phyloP scores from a whole-genome alignment of 257 asterid genomes.

The Echium plantagineum region DNA sequence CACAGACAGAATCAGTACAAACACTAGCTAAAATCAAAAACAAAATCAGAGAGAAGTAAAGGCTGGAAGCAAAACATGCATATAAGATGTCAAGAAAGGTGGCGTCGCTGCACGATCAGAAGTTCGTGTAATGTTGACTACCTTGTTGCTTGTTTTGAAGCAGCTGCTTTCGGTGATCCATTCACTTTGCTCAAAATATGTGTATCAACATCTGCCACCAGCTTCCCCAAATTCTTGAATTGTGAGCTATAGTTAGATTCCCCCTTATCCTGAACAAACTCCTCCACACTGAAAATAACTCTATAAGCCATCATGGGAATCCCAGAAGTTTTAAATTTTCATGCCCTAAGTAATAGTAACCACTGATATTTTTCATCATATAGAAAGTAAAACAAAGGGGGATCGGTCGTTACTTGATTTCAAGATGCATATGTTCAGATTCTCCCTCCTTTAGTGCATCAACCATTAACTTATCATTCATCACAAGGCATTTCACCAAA shows the following conservation, averaged over 20 bases:
- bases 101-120: background rate
- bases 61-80: too few species aligned
- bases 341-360: background rate
- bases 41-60: background rate
- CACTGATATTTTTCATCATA: background rate
- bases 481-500: constrained; percentile 51
- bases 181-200: constrained; percentile 28
- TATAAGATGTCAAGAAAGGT: too few species aligned
- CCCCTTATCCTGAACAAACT: constrained; percentile 32
- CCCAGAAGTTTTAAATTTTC: background rate
- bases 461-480: constrained; percentile 55
- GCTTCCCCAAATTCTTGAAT: constrained; percentile 60
- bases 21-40: background rate
- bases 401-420: constrained; percentile 33
- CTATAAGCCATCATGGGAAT: background rate
- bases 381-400: background rate
- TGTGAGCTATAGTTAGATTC: constrained; percentile 39
- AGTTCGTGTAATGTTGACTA: background rate
- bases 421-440: constrained; percentile 45
- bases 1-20: background rate
- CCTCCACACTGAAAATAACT: constrained; percentile 31
- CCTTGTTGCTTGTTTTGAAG: constrained; percentile 31
- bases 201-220: constrained; percentile 33
- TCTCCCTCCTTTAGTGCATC: constrained; percentile 63
- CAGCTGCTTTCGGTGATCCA: constrained; percentile 21